A percentile compares a stretch with the other conserved stretches of the same genome.
Evolutionary conservation across 306 rosid species (phyloP).

Genomic region (Luffa acutangula): DNA sequence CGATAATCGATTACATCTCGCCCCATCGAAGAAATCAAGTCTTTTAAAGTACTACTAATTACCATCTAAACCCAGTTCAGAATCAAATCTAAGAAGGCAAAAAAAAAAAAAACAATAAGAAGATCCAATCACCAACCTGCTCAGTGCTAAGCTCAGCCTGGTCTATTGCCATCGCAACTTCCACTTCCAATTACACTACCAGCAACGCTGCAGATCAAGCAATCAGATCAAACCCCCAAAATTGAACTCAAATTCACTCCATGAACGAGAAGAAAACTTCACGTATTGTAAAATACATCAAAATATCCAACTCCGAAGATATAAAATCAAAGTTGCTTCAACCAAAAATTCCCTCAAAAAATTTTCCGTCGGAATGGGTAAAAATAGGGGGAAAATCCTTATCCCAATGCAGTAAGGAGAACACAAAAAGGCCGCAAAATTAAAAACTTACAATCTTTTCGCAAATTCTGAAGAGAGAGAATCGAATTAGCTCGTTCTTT

Average conservation of each 20-base stretch:
- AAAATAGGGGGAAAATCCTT: neutral
- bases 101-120: neutral
- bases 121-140: constrained; percentile 44
- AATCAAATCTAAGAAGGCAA: constrained; percentile 18
- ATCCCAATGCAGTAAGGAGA: neutral
- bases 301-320: neutral
- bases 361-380: neutral
- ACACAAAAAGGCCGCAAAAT: neutral
- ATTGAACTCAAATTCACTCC: neutral
- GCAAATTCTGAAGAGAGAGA: neutral
- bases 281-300: neutral
- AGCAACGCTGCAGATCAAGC: constrained; percentile 18
- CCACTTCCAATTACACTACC: constrained; percentile 11
- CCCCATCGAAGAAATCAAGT: neutral
- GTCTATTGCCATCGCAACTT: constrained; percentile 34
- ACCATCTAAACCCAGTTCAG: neutral
- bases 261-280: neutral
- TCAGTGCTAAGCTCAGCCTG: constrained; percentile 75
- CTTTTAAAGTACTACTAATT: neutral
- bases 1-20: neutral
- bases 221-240: neutral
- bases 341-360: neutral
- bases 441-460: neutral
- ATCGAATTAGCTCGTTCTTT: neutral
- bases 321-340: neutral